A percentile compares a stretch with the other conserved stretches of the same genome.
Evolutionary conservation across 495 filamentous ascomycete genomes (phyloP).

Genomic region (Podospora bellae-mahoneyi): DNA sequence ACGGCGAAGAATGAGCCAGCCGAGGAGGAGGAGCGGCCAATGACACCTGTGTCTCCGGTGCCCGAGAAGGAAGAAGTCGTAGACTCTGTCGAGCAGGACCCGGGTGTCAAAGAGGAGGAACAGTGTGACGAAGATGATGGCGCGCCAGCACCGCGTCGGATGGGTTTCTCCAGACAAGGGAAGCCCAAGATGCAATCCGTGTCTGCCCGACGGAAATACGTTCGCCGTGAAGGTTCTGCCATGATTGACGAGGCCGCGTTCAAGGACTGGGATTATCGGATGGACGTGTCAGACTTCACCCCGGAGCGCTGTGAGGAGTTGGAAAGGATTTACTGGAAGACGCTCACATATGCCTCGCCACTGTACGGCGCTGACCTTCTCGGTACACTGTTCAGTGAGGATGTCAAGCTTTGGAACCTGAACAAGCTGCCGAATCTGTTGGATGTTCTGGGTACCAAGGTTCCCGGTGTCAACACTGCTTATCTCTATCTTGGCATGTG

Average conservation of each 20-base stretch:
- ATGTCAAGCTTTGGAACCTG: slow-evolving; percentile 84
- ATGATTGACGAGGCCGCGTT: slow-evolving; percentile 82
- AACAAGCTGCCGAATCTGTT: slow-evolving; percentile 90
- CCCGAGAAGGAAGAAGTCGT: slow-evolving; percentile 40
- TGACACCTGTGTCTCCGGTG: slow-evolving; percentile 54
- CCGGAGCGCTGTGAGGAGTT: slow-evolving; percentile 88
- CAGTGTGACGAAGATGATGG: slow-evolving; percentile 42
- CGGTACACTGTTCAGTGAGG: slow-evolving; percentile 90
- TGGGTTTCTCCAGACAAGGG: slow-evolving; percentile 40
- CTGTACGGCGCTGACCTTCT: slow-evolving; percentile 97
- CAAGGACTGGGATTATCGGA: slow-evolving; percentile 81
- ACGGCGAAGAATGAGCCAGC: slow-evolving; percentile 31
- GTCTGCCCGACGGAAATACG: slow-evolving; percentile 73
- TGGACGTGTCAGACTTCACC: slow-evolving; percentile 82
- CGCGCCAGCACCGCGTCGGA: slow-evolving; percentile 37
- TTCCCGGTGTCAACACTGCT: slow-evolving; percentile 97
- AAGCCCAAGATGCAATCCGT: slow-evolving; percentile 52
- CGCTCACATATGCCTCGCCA: slow-evolving; percentile 86
- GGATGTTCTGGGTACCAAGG: slow-evolving; percentile 89
- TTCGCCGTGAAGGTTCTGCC: slow-evolving; percentile 67
- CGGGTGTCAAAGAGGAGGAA: slow-evolving; percentile 43
- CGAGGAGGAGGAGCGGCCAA: slow-evolving; percentile 47
- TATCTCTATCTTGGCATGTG: slow-evolving; percentile 99
- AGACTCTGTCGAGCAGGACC: slow-evolving; percentile 47
- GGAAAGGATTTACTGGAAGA: slow-evolving; percentile 93